Evolutionary conservation across 768 basidiomycete species (phyloP).

Genomic region (Pulveroboletus sp.): DNA sequence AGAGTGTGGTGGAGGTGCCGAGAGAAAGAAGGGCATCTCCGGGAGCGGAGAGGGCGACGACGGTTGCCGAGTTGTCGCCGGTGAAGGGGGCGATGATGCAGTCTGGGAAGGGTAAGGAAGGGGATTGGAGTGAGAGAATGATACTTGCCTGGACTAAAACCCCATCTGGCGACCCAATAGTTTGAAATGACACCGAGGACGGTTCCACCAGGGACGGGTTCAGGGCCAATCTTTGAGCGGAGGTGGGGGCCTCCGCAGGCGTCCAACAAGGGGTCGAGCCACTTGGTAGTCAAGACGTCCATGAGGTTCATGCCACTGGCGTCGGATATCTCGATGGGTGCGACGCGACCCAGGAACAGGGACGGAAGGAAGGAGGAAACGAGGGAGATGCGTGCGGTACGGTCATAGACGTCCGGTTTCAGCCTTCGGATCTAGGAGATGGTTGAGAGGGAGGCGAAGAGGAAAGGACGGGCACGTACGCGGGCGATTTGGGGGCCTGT

Average conservation of each 20-base stretch:
- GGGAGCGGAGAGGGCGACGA: slow-evolving; percentile 6
- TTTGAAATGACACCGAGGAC: slow-evolving; percentile 3
- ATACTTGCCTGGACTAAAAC: slow-evolving; percentile 1
- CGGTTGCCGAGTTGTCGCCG: slow-evolving; percentile 7
- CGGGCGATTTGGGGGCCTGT: slow-evolving; percentile 8
- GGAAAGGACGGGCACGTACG: background rate
- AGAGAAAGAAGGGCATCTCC: slow-evolving; percentile 7
- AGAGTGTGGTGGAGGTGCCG: slow-evolving; percentile 5
- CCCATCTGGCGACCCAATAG: slow-evolving; percentile 5
- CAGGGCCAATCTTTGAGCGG: slow-evolving; percentile 4
- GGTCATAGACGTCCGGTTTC: background rate
- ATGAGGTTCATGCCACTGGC: slow-evolving; percentile 11
- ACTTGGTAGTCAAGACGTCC: background rate
- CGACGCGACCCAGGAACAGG: slow-evolving; percentile 6
- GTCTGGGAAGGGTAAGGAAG: background rate
- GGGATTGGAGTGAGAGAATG: background rate
- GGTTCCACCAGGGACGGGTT: slow-evolving; percentile 1
- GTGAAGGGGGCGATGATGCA: slow-evolving; percentile 10
- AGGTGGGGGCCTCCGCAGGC: slow-evolving; percentile 2
- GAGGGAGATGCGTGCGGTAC: slow-evolving; percentile 2
- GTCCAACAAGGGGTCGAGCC: background rate
- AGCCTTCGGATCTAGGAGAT: slow-evolving; percentile 3
- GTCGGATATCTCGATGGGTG: slow-evolving; percentile 8
- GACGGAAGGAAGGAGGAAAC: slow-evolving; percentile 4
- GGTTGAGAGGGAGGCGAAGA: background rate